These are phyloP conservation scores for Tetradesmus obliquus DNA, from an alignment of 139 green algal species.

Conservation along the genomic window DNA sequence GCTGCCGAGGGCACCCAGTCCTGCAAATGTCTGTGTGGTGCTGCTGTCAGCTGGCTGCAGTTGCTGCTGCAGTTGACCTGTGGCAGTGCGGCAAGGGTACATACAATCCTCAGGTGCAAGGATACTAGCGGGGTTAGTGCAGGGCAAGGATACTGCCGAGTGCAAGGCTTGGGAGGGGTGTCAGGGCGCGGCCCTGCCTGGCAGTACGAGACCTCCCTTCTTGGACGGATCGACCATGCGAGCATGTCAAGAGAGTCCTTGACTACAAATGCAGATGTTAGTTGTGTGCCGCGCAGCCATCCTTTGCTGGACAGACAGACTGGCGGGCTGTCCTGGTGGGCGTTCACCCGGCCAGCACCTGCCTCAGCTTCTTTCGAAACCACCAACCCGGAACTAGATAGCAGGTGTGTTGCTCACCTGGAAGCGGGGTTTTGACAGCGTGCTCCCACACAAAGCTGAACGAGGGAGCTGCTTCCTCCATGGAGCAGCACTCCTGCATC, in stretches of 20 bases:
- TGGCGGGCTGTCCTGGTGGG: neutral
- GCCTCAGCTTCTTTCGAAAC: neutral
- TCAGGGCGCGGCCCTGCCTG: neutral
- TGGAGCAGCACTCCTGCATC: neutral
- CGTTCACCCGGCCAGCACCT: neutral
- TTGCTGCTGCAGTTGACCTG: slow-evolving; percentile 5
- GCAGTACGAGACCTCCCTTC: neutral
- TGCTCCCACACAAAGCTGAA: neutral
- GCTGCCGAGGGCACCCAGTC: neutral
- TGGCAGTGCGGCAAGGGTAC: neutral
- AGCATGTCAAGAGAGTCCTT: neutral
- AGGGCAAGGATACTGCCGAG: too few species aligned
- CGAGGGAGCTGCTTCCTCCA: neutral
- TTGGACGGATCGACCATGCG: neutral
- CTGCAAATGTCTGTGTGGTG: neutral
- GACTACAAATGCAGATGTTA: neutral
- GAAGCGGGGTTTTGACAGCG: neutral
- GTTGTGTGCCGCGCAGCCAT: neutral
- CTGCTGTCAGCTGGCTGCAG: slow-evolving; percentile 31
- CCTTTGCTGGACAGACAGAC: neutral
- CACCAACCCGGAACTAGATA: neutral
- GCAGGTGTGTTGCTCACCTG: neutral
- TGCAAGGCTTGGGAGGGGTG: neutral
- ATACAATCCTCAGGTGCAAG: neutral
- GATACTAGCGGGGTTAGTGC: neutral